A percentile compares a stretch with the other conserved stretches of the same genome.
phyloP scores from a whole-genome alignment of 495 filamentous ascomycete genomes.

The Podospora didyma region DNA sequence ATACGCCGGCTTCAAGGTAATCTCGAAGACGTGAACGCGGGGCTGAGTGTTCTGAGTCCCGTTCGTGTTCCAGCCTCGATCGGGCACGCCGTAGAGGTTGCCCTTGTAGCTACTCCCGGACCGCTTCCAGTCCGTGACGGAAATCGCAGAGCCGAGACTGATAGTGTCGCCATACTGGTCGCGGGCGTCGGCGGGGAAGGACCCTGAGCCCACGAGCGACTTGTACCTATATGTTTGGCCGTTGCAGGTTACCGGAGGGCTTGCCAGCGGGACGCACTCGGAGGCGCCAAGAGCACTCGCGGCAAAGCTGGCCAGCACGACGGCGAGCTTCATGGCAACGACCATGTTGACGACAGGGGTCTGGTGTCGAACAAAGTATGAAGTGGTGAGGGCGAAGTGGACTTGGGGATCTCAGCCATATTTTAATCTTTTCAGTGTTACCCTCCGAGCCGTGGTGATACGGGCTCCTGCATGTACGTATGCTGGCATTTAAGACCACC shows the following conservation, averaged over 20 bases:
- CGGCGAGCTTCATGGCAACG: too few relatives aligned
- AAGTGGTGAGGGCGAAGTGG: too few relatives aligned
- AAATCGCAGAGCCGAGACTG: constrained; percentile 64
- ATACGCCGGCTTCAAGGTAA: constrained; percentile 51
- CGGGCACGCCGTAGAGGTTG: constrained; percentile 61
- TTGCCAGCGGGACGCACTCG: neutral
- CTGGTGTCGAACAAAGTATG: too few relatives aligned
- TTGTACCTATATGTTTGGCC: constrained; percentile 63
- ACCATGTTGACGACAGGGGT: too few relatives aligned
- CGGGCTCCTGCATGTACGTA: too few relatives aligned
- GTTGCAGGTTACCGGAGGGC: constrained; percentile 41
- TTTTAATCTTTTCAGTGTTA: too few relatives aligned
- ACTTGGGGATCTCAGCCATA: too few relatives aligned
- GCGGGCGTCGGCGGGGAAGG: constrained; percentile 51
- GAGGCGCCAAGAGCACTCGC: neutral
- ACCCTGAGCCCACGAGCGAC: constrained; percentile 66
- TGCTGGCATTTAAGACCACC: too few relatives aligned
- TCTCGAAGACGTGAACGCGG: constrained; percentile 67
- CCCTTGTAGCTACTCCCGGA: constrained; percentile 55
- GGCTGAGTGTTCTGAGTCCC: constrained; percentile 72
- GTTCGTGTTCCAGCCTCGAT: constrained; percentile 72
- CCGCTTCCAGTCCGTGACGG: constrained; percentile 66
- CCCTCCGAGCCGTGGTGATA: too few relatives aligned
- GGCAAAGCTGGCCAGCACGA: neutral
- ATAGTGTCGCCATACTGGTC: constrained; percentile 76